Base-by-base conservation (phyloP, 2,329 filamentous ascomycete genomes). In the Zymoseptoria brevis region DNA sequence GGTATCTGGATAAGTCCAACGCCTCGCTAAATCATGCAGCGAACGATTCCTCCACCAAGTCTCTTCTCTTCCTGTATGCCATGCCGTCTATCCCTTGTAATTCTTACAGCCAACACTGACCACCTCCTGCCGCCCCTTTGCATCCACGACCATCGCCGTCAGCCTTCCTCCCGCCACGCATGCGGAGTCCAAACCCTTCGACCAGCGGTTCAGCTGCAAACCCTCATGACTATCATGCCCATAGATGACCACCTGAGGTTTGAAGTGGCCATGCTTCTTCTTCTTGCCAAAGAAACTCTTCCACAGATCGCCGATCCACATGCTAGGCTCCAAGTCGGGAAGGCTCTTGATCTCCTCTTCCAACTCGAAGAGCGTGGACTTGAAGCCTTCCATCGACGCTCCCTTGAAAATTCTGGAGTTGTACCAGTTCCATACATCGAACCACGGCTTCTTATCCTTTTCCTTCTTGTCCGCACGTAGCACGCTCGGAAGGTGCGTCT, bases 111-210 rank as follows among this genome's bases (percentile, higher is more conserved):
- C 70, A 8, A 79, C 77, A 53, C 72, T 70, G 9, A 75, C 70
- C 19, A 73, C 52, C 56, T 68, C 60, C 54, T 68, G 65, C 57
- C 64, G 62, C 0, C 73, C 72, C 57, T 77, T 76, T 2, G 80
- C 82, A 66, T 88, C 83, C 41, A 96, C 83, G 2, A 96, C 79
- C 60, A 96, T 74, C 1, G 89, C 92, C 0, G 88, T 90, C 64
- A 99, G 77, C 62, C 84, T 79, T 1, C 85, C 86, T 9, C 91
- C 92, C 62, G 82, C 83, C 2, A 90, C 85, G 72, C 94, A 97
- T 0, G 86, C 87, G 0, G 88, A 89, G 73, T 97, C 94, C 53
- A 97, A 78, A 0, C 94, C 94, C 69, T 91, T 89, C 3, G 87
- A 89, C 73, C 89, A 95, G 54, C 81, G 79, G 54, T 83, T 74